phyloP scores from a whole-genome alignment of 192 early-diverging fungal species.

The Piromyces sp. region DNA sequence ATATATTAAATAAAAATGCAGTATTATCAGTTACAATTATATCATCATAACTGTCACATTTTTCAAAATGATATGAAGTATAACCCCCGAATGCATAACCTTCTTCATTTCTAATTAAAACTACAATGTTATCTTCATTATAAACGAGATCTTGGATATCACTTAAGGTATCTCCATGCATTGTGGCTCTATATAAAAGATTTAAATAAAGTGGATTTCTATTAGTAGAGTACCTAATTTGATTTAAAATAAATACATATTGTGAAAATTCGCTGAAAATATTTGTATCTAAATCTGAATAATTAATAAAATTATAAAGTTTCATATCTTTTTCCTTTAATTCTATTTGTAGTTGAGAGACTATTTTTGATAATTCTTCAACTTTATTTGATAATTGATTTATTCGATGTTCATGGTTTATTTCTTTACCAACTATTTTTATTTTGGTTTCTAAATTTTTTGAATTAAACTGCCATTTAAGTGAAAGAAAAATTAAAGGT shows the following conservation, averaged over 20 bases:
- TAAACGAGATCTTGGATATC: background rate
- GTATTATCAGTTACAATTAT: background rate
- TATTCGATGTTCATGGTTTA: background rate
- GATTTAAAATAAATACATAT: background rate
- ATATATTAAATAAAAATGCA: background rate
- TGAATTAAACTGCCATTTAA: no score
- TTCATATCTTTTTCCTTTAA: background rate
- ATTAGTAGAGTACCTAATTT: background rate
- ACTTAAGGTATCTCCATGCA: background rate
- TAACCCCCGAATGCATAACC: background rate
- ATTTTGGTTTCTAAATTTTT: no score
- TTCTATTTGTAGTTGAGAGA: background rate
- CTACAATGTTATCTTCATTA: background rate
- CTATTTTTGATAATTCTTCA: no score
- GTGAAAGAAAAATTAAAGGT: no score
- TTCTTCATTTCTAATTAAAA: background rate
- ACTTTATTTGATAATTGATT: background rate
- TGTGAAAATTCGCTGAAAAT: background rate
- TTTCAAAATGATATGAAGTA: background rate
- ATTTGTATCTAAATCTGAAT: background rate
- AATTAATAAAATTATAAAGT: background rate
- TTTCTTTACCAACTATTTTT: no score
- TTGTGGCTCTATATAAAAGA: background rate
- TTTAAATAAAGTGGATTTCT: background rate
- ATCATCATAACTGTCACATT: background rate